phyloP scores from a whole-genome alignment of 805 yeast genomes.

The Saccharomycopsis selenospora region DNA sequence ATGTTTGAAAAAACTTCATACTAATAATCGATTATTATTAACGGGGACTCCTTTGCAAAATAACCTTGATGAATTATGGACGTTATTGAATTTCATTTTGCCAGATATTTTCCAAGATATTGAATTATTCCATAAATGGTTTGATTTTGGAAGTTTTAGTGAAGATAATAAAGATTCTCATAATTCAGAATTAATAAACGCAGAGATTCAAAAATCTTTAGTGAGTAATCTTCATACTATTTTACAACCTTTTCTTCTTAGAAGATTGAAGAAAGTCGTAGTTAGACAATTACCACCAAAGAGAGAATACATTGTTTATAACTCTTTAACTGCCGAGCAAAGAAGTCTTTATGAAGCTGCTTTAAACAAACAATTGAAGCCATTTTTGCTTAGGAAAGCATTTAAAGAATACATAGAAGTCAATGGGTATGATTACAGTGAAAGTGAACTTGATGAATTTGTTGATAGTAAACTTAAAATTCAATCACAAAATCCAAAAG shows the following conservation, averaged over 20 bases:
- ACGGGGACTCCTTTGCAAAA: conserved; percentile 98
- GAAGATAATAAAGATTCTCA: conserved; percentile 26
- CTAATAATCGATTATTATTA: conserved; percentile 65
- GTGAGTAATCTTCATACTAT: conserved; percentile 79
- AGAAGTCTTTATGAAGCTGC: conserved; percentile 51
- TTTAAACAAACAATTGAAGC: conserved; percentile 37
- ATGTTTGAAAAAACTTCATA: conserved; percentile 57
- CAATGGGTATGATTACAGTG: conserved; percentile 28
- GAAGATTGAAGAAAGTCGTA: conserved; percentile 74
- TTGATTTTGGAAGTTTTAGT: conserved; percentile 47
- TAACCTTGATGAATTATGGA: conserved; percentile 86
- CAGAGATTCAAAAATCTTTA: conserved; percentile 51
- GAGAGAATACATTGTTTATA: conserved; percentile 77
- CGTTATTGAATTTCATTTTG: conserved; percentile 77
- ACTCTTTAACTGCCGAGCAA: conserved; percentile 60
- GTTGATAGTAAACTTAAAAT: conserved; percentile 34
- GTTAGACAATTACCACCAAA: conserved; percentile 70
- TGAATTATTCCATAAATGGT: conserved; percentile 89
- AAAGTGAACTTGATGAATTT: conserved; percentile 35
- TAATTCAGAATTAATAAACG: conserved; percentile 47
- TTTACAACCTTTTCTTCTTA: conserved; percentile 75
- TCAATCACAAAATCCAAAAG: conserved; percentile 25
- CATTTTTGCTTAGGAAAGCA: conserved; percentile 38
- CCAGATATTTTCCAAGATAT: conserved; percentile 92
- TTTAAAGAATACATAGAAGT: conserved; percentile 45